Percentiles rank a stretch among this genome's conserved stretches.
These are phyloP conservation scores for Salix koriyanagi DNA, from an alignment of 345 rosid species.

Conservation along the genomic window DNA sequence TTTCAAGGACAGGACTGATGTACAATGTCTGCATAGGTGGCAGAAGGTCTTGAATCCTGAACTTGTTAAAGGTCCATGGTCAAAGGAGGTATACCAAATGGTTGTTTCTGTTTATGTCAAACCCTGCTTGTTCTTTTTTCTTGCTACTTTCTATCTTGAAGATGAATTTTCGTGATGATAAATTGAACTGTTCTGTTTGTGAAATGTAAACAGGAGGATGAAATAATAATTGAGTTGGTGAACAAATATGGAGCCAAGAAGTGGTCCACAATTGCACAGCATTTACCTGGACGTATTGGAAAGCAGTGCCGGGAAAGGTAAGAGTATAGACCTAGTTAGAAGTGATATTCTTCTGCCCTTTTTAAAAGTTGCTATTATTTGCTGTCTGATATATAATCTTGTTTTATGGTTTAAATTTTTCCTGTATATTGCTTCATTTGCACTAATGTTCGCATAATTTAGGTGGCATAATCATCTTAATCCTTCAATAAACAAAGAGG, in stretches of 20 bases:
- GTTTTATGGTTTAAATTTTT: constrained; percentile 1
- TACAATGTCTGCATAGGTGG: constrained; percentile 99
- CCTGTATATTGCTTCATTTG: constrained; percentile 1
- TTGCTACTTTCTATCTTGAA: background rate
- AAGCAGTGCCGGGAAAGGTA: constrained; percentile 98
- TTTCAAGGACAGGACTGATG: constrained; percentile 99
- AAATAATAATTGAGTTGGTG: constrained; percentile 73
- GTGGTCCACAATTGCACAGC: constrained; percentile 97
- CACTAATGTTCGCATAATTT: constrained; percentile 13
- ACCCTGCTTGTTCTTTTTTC: background rate
- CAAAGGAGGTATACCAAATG: constrained; percentile 71
- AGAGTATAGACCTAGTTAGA: background rate
- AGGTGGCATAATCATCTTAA: constrained; percentile 99
- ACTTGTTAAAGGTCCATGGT: constrained; percentile 99
- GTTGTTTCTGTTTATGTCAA: constrained; percentile 9
- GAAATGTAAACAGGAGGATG: constrained; percentile 69
- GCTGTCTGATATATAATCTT: background rate
- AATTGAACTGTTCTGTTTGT: constrained; percentile 1
- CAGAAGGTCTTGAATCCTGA: constrained; percentile 99
- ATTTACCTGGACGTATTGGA: constrained; percentile 95
- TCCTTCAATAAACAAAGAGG: constrained; percentile 93
- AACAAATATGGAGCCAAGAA: constrained; percentile 84
- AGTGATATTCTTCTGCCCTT: background rate
- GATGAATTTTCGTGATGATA: background rate
- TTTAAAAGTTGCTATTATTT: background rate